Base-by-base conservation (phyloP, 805 yeast genomes). In the Kluyveromyces nonfermentans region DNA sequence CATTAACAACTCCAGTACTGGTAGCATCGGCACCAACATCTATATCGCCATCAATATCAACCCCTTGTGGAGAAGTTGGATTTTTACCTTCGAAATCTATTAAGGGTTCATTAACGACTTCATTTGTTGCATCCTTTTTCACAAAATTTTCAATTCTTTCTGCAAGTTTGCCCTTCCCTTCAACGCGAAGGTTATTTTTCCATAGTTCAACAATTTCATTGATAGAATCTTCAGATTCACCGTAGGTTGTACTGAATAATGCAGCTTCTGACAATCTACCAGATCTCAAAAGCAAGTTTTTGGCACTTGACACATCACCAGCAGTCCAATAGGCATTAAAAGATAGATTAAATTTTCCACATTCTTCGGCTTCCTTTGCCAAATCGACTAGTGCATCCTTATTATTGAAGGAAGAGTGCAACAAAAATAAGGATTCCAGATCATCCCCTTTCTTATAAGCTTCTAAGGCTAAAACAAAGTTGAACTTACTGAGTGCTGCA, bases 281-380 rank as follows among this genome's bases (percentile, higher is more conserved):
- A 42, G 86, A 74, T 56, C 74, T 70, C 38, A 75, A 70, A 54
- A 93, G 73, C 50, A 93, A 69, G 18, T 77, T 75, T 43, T 80
- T 71, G 51, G 89, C 83, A 35, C 72, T 70, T 15, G 68, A 65
- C 33, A 78, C 70, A 58, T 87, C 84, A 33, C 95, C 90, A 28
- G 82, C 75, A 43, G 80, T 70, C 97, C 97, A 93, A 62, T 80
- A 79, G 10, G 96, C 83, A 59, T 85, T 87, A 71, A 88, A 93
- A 20, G 97, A 95, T 46, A 89, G 70, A 63, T 93, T 93, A 65
- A 79, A 85, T 60, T 82, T 82, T 40, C 97, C 97, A 37, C 69
- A 73, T n/a, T 62, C 67, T 53, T 74, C 78, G 40, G 96, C 89
- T 38, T 68, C 65, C 44, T 71, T 69, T 5, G 93, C 95, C 33